Percentiles rank a stretch among this genome's conserved stretches.
phyloP scores from a whole-genome alignment of 2,329 filamentous ascomycete species.

The Talaromyces rugulosus region DNA sequence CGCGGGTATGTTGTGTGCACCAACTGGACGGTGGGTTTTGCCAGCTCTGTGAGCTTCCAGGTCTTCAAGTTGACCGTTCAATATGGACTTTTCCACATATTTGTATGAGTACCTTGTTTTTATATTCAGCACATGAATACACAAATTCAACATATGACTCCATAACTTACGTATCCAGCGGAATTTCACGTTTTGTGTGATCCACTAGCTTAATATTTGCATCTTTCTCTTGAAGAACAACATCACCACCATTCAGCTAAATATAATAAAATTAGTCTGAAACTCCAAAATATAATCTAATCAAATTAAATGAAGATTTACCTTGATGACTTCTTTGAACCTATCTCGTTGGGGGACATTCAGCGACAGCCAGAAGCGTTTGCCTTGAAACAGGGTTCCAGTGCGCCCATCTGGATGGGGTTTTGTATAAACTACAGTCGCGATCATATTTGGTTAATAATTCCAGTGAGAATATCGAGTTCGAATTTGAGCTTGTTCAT shows the following conservation, averaged over 20 bases:
- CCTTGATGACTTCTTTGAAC: conserved; percentile 47
- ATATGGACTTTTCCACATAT: conserved; percentile 54
- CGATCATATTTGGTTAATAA: not conserved
- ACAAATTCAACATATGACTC: not conserved
- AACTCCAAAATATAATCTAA: not conserved
- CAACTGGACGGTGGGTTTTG: conserved; percentile 43
- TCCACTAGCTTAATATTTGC: conserved; percentile 59
- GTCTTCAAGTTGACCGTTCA: conserved; percentile 45
- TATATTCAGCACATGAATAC: not conserved
- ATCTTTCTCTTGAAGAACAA: conserved; percentile 51
- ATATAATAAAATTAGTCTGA: not conserved
- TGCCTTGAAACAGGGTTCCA: conserved; percentile 47
- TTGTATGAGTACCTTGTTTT: conserved; percentile 49
- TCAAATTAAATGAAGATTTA: conserved; percentile 14
- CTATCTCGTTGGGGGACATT: conserved; percentile 48
- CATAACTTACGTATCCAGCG: conserved; percentile 43
- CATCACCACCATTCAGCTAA: conserved; percentile 51
- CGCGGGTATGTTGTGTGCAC: conserved; percentile 34
- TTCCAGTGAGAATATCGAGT: not conserved
- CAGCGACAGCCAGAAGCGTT: conserved; percentile 56
- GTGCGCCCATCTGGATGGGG: conserved; percentile 6
- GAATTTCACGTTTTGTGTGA: conserved; percentile 48
- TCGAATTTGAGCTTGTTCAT: not conserved
- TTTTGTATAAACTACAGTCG: conserved; percentile 7
- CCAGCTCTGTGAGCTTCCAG: conserved; percentile 47